Conservation (phyloP, 148 eudicot genomes). For the Bassia scoparia region DNA sequence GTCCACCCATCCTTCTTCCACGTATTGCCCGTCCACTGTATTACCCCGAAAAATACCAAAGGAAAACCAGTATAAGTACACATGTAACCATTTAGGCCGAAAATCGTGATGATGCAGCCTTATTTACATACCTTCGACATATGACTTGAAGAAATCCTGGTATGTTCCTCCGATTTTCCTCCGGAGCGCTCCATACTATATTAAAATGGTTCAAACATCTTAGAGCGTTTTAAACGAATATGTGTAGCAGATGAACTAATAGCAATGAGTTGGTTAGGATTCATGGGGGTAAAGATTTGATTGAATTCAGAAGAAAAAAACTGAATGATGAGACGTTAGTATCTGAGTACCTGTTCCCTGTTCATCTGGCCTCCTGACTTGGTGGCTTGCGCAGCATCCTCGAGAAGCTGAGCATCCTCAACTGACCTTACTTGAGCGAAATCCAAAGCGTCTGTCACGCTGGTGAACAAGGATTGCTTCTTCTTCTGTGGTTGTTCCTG, state of each 20-base stretch:
- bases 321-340: too few species aligned
- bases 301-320: too few species aligned
- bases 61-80: background rate
- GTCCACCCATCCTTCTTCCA: constrained; percentile 99
- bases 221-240: background rate
- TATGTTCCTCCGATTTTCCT: constrained; percentile 98
- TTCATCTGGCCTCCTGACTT: constrained; percentile 65
- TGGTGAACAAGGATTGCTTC: constrained; percentile 67
- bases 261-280: too few species aligned
- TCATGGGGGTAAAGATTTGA: too few species aligned
- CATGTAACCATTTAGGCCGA: background rate
- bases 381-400: constrained; percentile 72
- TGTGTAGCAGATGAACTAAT: background rate
- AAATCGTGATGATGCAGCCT: background rate
- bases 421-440: constrained; percentile 78
- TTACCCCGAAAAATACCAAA: background rate
- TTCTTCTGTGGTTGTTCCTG: constrained; percentile 39
- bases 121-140: constrained; percentile 63
- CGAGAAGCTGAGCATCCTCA: constrained; percentile 72
- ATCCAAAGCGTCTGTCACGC: constrained; percentile 83
- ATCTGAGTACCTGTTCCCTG: constrained; percentile 57
- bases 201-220: background rate
- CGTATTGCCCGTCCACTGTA: constrained; percentile 88
- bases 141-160: constrained; percentile 98
- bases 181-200: constrained; percentile 87